These are phyloP conservation scores for Agarophyton chilense DNA, from an alignment of 23 red algal genomes.

Conservation along the genomic window DNA sequence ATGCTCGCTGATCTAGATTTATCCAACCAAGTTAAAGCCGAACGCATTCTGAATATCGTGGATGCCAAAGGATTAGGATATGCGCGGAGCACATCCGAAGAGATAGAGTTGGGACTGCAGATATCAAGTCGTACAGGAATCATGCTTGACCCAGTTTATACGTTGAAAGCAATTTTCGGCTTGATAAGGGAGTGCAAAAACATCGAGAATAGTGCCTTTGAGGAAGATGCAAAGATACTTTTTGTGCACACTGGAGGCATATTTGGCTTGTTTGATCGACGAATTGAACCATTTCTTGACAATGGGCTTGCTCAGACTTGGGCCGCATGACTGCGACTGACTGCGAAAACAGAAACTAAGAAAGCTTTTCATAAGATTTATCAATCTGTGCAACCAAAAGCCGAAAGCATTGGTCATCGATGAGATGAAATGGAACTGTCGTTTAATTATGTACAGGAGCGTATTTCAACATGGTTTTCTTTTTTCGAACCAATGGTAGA, in stretches of 20 bases:
- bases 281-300: constrained; percentile 62
- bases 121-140: constrained; percentile 48
- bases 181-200: constrained; percentile 19
- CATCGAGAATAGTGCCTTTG: background rate
- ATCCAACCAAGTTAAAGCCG: constrained; percentile 1
- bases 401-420: no score
- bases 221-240: constrained; percentile 18
- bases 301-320: constrained; percentile 25
- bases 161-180: constrained; percentile 71
- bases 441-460: no score
- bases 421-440: no score
- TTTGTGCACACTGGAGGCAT: constrained; percentile 85
- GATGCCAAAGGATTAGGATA: constrained; percentile 74
- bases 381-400: no score
- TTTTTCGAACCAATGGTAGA: no score
- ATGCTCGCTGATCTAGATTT: constrained; percentile 62
- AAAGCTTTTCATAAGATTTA: no score
- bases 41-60: constrained; percentile 58
- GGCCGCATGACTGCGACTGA: background rate
- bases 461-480: no score
- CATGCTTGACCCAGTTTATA: constrained; percentile 75
- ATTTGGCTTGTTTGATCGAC: constrained; percentile 66
- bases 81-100: constrained; percentile 53
- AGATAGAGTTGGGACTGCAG: constrained; percentile 37
- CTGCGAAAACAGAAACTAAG: background rate